Evolutionary conservation across 2,329 filamentous ascomycete species (phyloP).

Genomic region (Byssothecium circinans): DNA sequence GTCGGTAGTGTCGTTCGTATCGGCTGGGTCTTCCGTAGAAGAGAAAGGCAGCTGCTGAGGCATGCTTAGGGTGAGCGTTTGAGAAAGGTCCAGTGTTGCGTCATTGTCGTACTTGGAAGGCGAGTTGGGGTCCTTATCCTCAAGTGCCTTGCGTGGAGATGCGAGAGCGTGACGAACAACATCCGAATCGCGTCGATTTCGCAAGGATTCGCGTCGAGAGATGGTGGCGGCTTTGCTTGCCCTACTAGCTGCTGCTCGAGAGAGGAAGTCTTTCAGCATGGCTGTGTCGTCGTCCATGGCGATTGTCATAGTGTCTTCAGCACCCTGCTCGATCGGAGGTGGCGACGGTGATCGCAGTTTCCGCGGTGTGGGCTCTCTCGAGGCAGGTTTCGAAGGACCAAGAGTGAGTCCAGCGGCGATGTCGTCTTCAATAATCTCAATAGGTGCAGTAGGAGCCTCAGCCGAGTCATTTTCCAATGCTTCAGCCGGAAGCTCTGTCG

Average conservation of each 20-base stretch:
- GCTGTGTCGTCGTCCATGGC: slow-evolving; percentile 52
- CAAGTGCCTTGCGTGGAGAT: slow-evolving; percentile 48
- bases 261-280: slow-evolving; percentile 53
- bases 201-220: slow-evolving; percentile 46
- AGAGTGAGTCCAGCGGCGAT: slow-evolving; percentile 39
- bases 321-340: slow-evolving; percentile 23
- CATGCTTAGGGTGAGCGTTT: slow-evolving; percentile 28
- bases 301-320: slow-evolving; percentile 39
- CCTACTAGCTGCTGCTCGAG: slow-evolving; percentile 52
- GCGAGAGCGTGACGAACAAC: slow-evolving; percentile 50
- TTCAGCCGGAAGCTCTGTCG: neutral
- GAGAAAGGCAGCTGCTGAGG: slow-evolving; percentile 20
- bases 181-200: slow-evolving; percentile 52
- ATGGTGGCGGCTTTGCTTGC: slow-evolving; percentile 39
- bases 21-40: slow-evolving; percentile 15
- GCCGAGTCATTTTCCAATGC: neutral
- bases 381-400: slow-evolving; percentile 14
- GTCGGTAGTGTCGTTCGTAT: slow-evolving; percentile 17
- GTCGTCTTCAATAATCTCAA: slow-evolving; percentile 12
- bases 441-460: neutral
- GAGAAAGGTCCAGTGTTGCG: slow-evolving; percentile 34
- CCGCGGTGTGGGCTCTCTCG: slow-evolving; percentile 19
- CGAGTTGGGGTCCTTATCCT: slow-evolving; percentile 53
- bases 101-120: slow-evolving; percentile 44
- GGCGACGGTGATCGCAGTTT: slow-evolving; percentile 34